Conservation (phyloP, 2,329 filamentous ascomycete species). For the Aspergillus eucalypticola region DNA sequence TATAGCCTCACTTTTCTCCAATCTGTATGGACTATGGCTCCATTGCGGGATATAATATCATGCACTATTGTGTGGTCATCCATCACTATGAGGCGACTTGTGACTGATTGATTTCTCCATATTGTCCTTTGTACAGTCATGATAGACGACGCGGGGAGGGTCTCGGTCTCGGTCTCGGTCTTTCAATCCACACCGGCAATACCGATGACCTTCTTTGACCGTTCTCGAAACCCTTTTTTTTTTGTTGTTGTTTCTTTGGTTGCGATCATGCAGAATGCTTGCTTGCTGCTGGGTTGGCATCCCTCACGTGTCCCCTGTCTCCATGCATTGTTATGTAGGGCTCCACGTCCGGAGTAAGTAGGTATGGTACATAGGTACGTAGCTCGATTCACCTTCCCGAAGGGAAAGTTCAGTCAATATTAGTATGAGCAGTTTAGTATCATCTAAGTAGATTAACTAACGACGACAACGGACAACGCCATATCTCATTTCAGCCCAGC, state of each 20-base stretch:
- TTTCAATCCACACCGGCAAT: neutral
- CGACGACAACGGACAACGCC: neutral
- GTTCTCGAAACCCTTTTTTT: neutral
- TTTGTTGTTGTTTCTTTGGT: neutral
- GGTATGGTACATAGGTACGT: too few species aligned
- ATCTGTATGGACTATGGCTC: neutral
- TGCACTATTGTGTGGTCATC: neutral
- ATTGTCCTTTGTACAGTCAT: too few species aligned
- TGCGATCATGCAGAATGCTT: neutral
- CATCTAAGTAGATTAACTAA: too few species aligned
- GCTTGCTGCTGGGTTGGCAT: neutral
- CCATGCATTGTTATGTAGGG: neutral
- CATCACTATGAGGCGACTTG: neutral
- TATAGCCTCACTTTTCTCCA: slow-evolving; percentile 3
- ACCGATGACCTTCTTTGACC: neutral
- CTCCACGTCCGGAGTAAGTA: neutral
- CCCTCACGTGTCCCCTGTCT: neutral
- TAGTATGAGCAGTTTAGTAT: too few species aligned
- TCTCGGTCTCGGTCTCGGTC: neutral
- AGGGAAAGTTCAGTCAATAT: too few species aligned
- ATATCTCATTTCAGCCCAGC: neutral
- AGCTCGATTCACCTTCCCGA: neutral
- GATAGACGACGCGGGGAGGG: too few species aligned
- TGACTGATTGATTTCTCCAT: neutral
- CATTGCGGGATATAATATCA: slow-evolving; percentile 8